These are phyloP conservation scores for Narthecium ossifragum DNA, from an alignment of 106 monocot species.

Conservation along the genomic window DNA sequence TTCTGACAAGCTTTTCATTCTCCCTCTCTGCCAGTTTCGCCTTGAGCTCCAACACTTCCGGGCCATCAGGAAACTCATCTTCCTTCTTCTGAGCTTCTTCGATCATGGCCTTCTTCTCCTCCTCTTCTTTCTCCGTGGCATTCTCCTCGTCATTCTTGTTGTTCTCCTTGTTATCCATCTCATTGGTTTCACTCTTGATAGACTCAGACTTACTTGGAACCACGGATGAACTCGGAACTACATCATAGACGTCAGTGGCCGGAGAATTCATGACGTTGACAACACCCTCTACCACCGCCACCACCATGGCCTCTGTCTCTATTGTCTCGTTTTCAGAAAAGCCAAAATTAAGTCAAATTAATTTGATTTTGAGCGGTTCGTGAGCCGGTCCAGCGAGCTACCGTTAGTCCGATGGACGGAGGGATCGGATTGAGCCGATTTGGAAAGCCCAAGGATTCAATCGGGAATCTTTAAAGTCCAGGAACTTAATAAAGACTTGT, in stretches of 20 bases:
- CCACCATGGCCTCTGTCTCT: background rate
- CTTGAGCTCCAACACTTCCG: slow-evolving; percentile 23
- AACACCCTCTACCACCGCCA: background rate
- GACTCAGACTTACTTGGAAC: background rate
- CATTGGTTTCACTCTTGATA: background rate
- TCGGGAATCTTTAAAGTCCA: too few relatives aligned
- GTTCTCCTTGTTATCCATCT: slow-evolving; percentile 5
- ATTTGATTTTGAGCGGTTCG: too few relatives aligned
- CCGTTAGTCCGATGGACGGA: too few relatives aligned
- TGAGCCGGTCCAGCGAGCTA: too few relatives aligned
- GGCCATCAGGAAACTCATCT: slow-evolving; percentile 1
- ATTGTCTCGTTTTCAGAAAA: background rate
- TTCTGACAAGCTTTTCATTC: too few relatives aligned
- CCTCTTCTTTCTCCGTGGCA: slow-evolving; percentile 4
- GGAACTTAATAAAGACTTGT: too few relatives aligned
- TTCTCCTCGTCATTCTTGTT: background rate
- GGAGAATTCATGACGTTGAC: too few relatives aligned
- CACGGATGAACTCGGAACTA: background rate
- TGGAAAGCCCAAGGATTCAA: too few relatives aligned
- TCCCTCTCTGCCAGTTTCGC: slow-evolving; percentile 34
- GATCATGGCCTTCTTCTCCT: slow-evolving; percentile 18
- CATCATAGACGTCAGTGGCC: background rate
- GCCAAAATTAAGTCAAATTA: too few relatives aligned
- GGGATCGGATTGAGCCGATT: too few relatives aligned
- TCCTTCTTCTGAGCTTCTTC: slow-evolving; percentile 1